Evolutionary conservation across 2,329 filamentous ascomycete species (phyloP).

Genomic region (Karstenula rhodostoma): DNA sequence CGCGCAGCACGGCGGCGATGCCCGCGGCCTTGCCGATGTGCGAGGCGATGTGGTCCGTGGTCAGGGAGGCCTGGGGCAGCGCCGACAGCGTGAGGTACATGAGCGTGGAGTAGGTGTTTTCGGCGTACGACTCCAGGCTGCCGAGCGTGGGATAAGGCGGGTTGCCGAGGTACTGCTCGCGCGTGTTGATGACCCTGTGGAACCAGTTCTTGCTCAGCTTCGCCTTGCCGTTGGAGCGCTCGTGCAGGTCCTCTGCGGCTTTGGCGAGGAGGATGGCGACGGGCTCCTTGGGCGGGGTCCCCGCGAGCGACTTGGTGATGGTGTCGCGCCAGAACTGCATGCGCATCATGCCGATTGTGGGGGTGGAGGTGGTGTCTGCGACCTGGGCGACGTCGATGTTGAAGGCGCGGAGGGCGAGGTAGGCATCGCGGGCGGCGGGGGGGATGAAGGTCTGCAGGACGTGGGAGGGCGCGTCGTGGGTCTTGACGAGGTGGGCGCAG

Average conservation of each 20-base stretch:
- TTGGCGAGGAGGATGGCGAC: conserved; percentile 84
- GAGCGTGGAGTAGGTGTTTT: conserved; percentile 92
- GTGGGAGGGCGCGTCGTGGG: conserved; percentile 84
- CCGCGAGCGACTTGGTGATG: conserved; percentile 78
- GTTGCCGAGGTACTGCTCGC: conserved; percentile 85
- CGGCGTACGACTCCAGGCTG: conserved; percentile 84
- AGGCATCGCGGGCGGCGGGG: conserved; percentile 76
- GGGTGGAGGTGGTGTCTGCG: conserved; percentile 86
- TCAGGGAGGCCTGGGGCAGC: conserved; percentile 80
- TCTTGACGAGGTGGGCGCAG: conserved; percentile 67
- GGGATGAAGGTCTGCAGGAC: conserved; percentile 87
- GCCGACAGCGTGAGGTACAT: conserved; percentile 87
- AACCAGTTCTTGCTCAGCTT: conserved; percentile 65
- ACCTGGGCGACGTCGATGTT: conserved; percentile 92
- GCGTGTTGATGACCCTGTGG: conserved; percentile 76
- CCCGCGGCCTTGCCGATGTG: conserved; percentile 95
- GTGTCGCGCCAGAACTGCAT: conserved; percentile 96
- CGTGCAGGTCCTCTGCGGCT: conserved; percentile 67
- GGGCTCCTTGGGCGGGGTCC: conserved; percentile 85
- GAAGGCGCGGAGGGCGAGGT: conserved; percentile 88
- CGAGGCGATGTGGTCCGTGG: conserved; percentile 90
- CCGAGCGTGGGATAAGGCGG: conserved; percentile 78
- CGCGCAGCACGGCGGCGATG: conserved; percentile 85
- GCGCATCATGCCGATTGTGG: conserved; percentile 86
- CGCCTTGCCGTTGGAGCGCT: conserved; percentile 56